Base-by-base conservation (phyloP, 164 flowering plant species). In the Cinnamomum micranthum region DNA sequence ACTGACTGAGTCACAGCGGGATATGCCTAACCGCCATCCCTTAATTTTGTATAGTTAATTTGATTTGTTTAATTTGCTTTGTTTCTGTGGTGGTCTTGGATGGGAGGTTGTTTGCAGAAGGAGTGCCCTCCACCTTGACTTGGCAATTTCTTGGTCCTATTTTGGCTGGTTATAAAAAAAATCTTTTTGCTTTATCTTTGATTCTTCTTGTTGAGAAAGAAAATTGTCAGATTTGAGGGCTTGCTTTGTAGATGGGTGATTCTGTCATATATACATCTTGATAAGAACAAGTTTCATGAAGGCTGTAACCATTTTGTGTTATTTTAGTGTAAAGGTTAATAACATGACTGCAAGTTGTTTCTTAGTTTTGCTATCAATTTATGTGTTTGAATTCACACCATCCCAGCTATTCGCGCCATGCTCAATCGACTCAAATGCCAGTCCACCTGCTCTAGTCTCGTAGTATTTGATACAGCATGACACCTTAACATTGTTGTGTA, bases 41-140 rank as follows among this genome's bases (percentile, higher is more conserved):
- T 28, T 67, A 19, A 78, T 50, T 64, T 64, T 69, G 64, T 78
- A 68, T 75, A 73, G 22, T 55, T 71, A 17, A 17, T 76, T 55
- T 75, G 33, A 19, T 24, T 20, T 3, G 6, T 20, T 17, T 28
- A 58, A 64, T 47, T 35, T 60, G 41, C 35, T 28, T 23, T 79
- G 55, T 15, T 15, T 66, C 23, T 11, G 22, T 59, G 47, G 73
- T 72, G 86, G 88, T 78, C 77, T 78, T 82, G 93, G 93, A 91
- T 82, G 95, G 77, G 95, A 91, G 95, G 92, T 85, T 75, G 88
- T 80, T 82, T 78, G 74, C 74, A 69, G 68, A 75, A 62, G 31
- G 28, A 33, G 35, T 24, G 25, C 66, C 74, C 74, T 62, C 74
- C 74, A 62, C 67, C 51, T 31, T 27, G 51, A 60, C 74, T 47